phyloP scores from a whole-genome alignment of 2,329 filamentous ascomycete genomes.

The Orbilia blumenaviensis region DNA sequence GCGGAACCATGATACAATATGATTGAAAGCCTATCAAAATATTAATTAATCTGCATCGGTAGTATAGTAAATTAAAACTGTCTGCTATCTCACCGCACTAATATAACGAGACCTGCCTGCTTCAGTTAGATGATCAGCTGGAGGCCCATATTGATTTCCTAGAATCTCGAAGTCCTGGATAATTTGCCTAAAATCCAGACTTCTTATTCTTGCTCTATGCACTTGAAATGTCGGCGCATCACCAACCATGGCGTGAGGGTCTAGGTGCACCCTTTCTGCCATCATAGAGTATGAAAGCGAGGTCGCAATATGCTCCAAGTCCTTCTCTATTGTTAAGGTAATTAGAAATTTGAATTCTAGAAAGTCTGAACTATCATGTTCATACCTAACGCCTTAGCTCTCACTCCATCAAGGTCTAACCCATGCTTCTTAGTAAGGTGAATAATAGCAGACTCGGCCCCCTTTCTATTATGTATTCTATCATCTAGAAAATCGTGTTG shows the following conservation, averaged over 20 bases:
- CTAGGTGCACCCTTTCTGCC: conserved; percentile 47
- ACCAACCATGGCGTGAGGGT: conserved; percentile 49
- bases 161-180: conserved; percentile 48
- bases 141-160: conserved; percentile 47
- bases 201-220: conserved; percentile 35
- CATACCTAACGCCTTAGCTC: conserved; percentile 42
- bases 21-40: conserved; percentile 32
- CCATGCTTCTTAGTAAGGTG: conserved; percentile 51
- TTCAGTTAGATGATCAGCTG: conserved; percentile 40
- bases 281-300: conserved; percentile 48
- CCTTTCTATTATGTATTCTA: conserved; percentile 31
- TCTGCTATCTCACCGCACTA: conserved; percentile 18
- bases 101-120: conserved; percentile 42
- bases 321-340: conserved; percentile 4
- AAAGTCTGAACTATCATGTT: neutral
- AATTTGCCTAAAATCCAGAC: conserved; percentile 30
- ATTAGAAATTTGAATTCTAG: neutral
- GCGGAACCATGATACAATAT: conserved; percentile 44
- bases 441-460: conserved; percentile 45
- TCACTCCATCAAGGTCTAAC: conserved; percentile 42
- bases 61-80: no score
- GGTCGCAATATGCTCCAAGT: conserved; percentile 45
- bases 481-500: conserved; percentile 29
- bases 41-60: no score
- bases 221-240: conserved; percentile 49